A percentile compares a stretch with the other conserved stretches of the same genome.
Evolutionary conservation across 2,329 filamentous ascomycete genomes (phyloP).

Genomic region (Penicillium sp.): DNA sequence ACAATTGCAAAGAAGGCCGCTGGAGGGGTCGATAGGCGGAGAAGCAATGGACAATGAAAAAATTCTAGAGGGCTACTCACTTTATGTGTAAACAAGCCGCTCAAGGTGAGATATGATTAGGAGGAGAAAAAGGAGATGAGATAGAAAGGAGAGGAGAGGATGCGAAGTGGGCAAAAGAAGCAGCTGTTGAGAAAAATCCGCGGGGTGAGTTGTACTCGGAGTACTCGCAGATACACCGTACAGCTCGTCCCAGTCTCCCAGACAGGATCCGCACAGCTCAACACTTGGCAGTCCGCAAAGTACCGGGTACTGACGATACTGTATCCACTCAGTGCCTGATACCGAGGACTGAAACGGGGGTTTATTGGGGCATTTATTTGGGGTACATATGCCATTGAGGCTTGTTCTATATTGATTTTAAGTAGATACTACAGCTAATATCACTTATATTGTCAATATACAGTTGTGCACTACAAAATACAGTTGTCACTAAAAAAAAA

Average conservation of each 20-base stretch:
- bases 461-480: too few relatives aligned
- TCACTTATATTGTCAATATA: too few relatives aligned
- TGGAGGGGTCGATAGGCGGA: slow-evolving; percentile 7
- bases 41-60: slow-evolving; percentile 10
- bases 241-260: slow-evolving; percentile 25
- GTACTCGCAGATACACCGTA: slow-evolving; percentile 31
- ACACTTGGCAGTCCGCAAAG: slow-evolving; percentile 24
- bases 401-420: too few relatives aligned
- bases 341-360: not conserved
- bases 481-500: not conserved
- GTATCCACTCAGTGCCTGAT: not conserved
- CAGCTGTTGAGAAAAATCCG: slow-evolving; percentile 28
- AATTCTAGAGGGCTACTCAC: slow-evolving; percentile 9
- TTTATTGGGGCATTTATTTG: not conserved
- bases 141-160: slow-evolving; percentile 22
- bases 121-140: slow-evolving; percentile 22
- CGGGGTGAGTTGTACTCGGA: slow-evolving; percentile 17
- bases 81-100: slow-evolving; percentile 21
- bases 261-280: slow-evolving; percentile 14
- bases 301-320: slow-evolving; percentile 24
- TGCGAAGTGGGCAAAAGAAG: slow-evolving; percentile 7
- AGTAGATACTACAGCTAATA: not conserved
- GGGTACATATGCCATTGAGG: not conserved
- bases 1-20: slow-evolving; percentile 1
- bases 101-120: slow-evolving; percentile 18